Evolutionary conservation across 768 basidiomycete genomes (phyloP), one percentile per base, ranked within the genome.

Genomic region (Sporobolomyces pararoseus): DNA sequence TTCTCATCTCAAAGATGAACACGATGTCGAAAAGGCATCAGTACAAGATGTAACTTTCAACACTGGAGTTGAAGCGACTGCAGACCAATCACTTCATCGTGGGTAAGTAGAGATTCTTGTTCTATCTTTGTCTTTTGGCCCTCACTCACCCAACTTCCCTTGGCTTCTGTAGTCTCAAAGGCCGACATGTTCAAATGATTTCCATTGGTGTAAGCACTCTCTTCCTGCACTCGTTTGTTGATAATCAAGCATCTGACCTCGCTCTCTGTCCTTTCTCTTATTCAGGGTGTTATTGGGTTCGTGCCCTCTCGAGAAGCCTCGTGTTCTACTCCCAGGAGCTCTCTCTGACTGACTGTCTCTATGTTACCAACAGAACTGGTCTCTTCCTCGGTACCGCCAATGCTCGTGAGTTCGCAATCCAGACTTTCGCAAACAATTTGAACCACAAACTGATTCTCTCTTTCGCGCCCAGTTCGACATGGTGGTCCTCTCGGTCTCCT

Each of bases 351-450:
- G 4, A 31, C 39, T 35, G 19, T 19, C 7, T 17, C 27, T 57
- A 10, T 34, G 7, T n/a, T 27, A 55, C 37, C 12, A 44, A 54
- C 37, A 74, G 63, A 70, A 67, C 75, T 9, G 74, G 77, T 63
- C 68, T 78, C 47, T 78, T 78, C 71, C 70, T 78, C 29, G 77
- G 77, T 44, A 73, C 71, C 3, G 76, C 74, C 25, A 67, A 68
- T 16, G 77, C 76, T 2, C 68, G 59, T 61, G 46, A 31, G 59
- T 49, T 49, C 21, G 29, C 19, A 9, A 9, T 42, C 10, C 39
- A 17, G 17, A 42, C 27, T 46, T 31, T 3, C 29, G 6, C 21
- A 21, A 35, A 35, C 25, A 16, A 4, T 19, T 14, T 21, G 21
- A 29, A 3, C 25, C 10, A 23, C 29, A 23, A 32, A 46, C 58